Evolutionary conservation across 352 stramenopile genomes (phyloP), one percentile per base, ranked within the genome.

Genomic region (Globisporangium okanoganense): DNA sequence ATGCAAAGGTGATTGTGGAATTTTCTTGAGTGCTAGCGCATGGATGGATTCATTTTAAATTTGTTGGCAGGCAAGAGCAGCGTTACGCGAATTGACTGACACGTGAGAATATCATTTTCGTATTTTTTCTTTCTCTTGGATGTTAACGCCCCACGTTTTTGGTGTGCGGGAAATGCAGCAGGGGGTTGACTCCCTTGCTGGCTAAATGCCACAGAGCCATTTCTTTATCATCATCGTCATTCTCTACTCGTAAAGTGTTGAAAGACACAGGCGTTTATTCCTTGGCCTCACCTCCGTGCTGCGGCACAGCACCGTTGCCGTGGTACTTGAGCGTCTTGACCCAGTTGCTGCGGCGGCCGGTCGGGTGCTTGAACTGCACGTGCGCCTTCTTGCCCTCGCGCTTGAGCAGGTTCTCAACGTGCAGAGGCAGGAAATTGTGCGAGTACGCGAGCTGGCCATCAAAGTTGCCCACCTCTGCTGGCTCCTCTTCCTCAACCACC

Each of bases 251-350:
- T 36, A 27, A 5, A 33, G 13, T n/a, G 31, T 24, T 16, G 38
- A 6, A 13, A n/a, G n/a, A n/a, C n/a, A n/a, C 25, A 8, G 9
- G 3, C 7, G 24, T 35, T 78, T 82, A 82, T 64, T 88, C 61
- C 73, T 89, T 89, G 58, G 79, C 79, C 55, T 91, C 77, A 41
- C 79, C 82, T 25, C 85, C 85, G 73, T 95, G 85, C 75, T 95
- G 85, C 51, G 75, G 65, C 44, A 93, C 83, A 41, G 85, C 75
- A 41, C 83, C 83, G 62, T 93, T 70, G 68, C 85, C 85, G 68
- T 92, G 83, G 73, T 93, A 95, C 72, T 92, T 93, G 56, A 95
- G 81, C 62, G 84, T 90, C 82, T 89, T 91, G 67, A 92, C 80
- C 81, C 84, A 95, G 76, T 95, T 92, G 71, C 79, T 91, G 64